Evolutionary conservation across 2,329 filamentous ascomycete species (phyloP).

Genomic region (Hansfordia pulvinata): DNA sequence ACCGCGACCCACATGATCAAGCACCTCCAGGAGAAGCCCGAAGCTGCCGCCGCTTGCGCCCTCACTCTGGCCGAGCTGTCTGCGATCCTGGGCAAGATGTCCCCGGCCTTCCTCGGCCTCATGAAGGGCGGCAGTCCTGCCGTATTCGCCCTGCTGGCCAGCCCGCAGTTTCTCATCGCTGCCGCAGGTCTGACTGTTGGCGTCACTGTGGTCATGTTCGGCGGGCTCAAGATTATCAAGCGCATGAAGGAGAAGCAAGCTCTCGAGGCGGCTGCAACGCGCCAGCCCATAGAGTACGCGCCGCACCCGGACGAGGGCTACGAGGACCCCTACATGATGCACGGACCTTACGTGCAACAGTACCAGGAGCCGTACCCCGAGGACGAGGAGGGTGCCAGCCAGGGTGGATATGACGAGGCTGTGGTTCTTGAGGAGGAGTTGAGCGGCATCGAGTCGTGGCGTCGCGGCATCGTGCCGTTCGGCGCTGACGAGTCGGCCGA

Average conservation of each 20-base stretch:
- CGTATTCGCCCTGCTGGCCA: conserved; percentile 74
- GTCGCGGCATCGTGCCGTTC: conserved; percentile 36
- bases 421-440: conserved; percentile 43
- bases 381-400: too few species aligned
- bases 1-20: conserved; percentile 72
- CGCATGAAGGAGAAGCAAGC: conserved; percentile 42
- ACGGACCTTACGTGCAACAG: conserved; percentile 1
- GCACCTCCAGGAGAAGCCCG: conserved; percentile 61
- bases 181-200: conserved; percentile 80
- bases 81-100: conserved; percentile 68
- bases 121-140: conserved; percentile 75
- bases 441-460: conserved; percentile 44
- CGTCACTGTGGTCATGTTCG: conserved; percentile 90
- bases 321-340: conserved; percentile 2
- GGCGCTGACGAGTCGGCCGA: conserved; percentile 34
- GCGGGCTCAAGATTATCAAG: conserved; percentile 96
- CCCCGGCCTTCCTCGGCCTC: conserved; percentile 60
- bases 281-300: conserved; percentile 17
- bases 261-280: conserved; percentile 3
- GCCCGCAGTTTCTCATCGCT: conserved; percentile 88
- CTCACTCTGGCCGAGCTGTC: conserved; percentile 87
- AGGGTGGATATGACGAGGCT: conserved; percentile 34
- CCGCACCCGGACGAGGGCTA: conserved; percentile 6
- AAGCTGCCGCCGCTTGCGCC: conserved; percentile 87
- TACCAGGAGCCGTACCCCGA: conserved; percentile 9